phyloP scores from a whole-genome alignment of 1,284 basidiomycete genomes.

The Austropuccinia psidii region DNA sequence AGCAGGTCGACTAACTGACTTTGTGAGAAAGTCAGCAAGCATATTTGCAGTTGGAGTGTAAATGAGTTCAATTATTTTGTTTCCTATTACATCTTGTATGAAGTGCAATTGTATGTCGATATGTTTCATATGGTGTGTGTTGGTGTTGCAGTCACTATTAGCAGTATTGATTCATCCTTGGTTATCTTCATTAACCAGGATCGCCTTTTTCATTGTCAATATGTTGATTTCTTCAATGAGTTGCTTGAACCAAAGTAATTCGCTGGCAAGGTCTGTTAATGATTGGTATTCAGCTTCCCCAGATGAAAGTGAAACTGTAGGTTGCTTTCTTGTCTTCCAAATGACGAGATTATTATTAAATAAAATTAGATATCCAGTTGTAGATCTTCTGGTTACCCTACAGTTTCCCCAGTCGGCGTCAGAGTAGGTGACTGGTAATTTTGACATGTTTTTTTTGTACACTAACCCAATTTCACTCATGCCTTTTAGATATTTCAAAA shows the following conservation, averaged over 20 bases:
- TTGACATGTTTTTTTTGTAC: background rate
- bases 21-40: background rate
- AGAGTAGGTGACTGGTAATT: no score
- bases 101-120: background rate
- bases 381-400: background rate
- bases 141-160: no score
- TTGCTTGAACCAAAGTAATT: background rate
- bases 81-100: background rate
- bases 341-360: background rate
- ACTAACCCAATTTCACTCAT: background rate
- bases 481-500: background rate
- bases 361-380: background rate
- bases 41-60: background rate
- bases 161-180: no score
- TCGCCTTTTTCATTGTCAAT: no score
- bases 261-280: background rate
- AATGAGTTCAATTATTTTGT: background rate
- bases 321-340: background rate
- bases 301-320: background rate
- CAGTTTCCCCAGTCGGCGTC: background rate
- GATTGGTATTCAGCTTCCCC: background rate
- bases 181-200: no score
- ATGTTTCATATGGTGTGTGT: constrained; percentile 13
- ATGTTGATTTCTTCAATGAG: no score
- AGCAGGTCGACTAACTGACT: background rate